Percentiles rank a stretch among this genome's conserved stretches.
Evolutionary conservation across 441 rosid genomes (phyloP).

Genomic region (Corymbia calophylla): DNA sequence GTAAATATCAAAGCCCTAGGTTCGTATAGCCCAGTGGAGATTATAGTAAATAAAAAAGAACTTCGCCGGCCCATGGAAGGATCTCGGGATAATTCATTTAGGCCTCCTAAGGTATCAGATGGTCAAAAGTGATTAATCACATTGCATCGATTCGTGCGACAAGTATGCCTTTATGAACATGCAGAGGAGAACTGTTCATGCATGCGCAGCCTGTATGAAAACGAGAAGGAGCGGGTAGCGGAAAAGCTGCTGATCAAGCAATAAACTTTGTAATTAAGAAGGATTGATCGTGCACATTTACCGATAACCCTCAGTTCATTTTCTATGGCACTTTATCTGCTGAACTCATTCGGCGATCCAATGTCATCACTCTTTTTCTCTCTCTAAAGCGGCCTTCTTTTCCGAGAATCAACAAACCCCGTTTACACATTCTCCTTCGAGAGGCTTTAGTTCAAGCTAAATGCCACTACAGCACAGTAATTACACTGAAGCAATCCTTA

Average conservation of each 20-base stretch:
- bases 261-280: not conserved
- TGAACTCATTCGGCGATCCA: not conserved
- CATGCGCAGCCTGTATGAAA: not conserved
- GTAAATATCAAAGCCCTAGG: not conserved
- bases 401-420: not conserved
- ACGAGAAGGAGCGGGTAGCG: not conserved
- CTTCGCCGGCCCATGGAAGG: not conserved
- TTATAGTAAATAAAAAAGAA: not conserved
- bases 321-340: not conserved
- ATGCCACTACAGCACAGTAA: not conserved
- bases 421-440: not conserved
- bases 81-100: not conserved
- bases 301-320: not conserved
- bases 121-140: not conserved
- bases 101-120: not conserved
- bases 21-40: not conserved
- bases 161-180: not conserved
- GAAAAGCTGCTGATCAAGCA: not conserved
- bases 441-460: not conserved
- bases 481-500: not conserved
- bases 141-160: not conserved
- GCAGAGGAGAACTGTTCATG: not conserved
- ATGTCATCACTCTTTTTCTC: not conserved
- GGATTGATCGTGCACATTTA: not conserved
- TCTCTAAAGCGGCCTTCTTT: not conserved